Evolutionary conservation across 2,329 filamentous ascomycete species (phyloP).

Genomic region (Colletotrichum destructivum): DNA sequence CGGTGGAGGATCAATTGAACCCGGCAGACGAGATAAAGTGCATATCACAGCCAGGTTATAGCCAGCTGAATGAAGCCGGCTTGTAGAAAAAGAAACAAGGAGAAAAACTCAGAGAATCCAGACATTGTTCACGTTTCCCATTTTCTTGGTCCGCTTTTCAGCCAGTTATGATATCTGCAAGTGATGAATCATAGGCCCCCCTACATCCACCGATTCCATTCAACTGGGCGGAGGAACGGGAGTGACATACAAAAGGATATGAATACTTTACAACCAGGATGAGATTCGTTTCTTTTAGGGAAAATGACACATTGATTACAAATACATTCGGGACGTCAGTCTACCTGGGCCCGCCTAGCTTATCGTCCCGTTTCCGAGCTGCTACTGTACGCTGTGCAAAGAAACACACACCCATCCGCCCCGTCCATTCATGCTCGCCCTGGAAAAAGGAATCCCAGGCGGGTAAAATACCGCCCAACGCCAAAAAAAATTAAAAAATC

Average conservation of each 20-base stretch:
- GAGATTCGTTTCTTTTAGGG: not conserved
- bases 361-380: slow-evolving; percentile 3
- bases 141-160: not conserved
- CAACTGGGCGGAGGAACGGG: not conserved
- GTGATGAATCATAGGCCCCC: too few relatives aligned
- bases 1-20: not conserved
- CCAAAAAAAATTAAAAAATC: not conserved
- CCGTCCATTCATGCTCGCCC: not conserved
- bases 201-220: not conserved
- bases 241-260: not conserved
- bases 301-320: not conserved
- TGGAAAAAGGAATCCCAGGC: not conserved
- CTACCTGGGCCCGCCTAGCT: not conserved
- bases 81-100: slow-evolving; percentile 7
- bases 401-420: not conserved
- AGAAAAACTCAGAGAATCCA: not conserved
- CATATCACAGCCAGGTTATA: slow-evolving; percentile 23
- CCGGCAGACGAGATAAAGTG: not conserved
- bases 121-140: not conserved
- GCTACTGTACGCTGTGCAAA: slow-evolving; percentile 15
- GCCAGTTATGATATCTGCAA: not conserved
- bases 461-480: not conserved
- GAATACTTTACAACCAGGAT: not conserved
- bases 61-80: not conserved
- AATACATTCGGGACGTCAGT: not conserved